Percentiles rank a stretch among this genome's conserved stretches.
phyloP scores from a whole-genome alignment of 345 rosid genomes.

The Hibiscus tridactylites region DNA sequence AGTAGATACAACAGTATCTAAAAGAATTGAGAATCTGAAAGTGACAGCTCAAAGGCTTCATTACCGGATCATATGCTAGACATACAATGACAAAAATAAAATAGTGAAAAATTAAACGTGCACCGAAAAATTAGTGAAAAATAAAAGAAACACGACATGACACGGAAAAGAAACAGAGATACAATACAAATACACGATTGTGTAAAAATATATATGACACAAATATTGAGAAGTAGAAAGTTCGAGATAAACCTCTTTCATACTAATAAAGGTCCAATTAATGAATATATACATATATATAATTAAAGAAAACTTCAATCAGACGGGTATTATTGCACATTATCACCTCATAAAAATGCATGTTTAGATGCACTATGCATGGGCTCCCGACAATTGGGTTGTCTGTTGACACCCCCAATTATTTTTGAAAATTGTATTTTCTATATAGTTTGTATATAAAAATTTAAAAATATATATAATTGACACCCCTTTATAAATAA shows the following conservation, averaged over 20 bases:
- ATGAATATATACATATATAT: neutral
- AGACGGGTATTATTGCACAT: neutral
- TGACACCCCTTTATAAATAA: no score
- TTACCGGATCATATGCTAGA: neutral
- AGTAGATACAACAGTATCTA: neutral
- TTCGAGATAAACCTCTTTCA: neutral
- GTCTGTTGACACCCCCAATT: no score
- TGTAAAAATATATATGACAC: neutral
- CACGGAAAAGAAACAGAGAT: neutral
- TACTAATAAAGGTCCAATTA: neutral
- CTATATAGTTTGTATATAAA: no score
- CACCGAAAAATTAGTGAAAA: neutral
- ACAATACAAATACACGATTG: neutral
- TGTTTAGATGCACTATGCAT: neutral
- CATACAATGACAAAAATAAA: neutral
- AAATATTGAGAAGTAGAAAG: neutral
- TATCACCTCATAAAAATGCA: neutral
- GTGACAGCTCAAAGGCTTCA: neutral
- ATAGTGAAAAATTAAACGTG: neutral
- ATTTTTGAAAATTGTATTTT: no score
- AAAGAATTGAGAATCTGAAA: neutral
- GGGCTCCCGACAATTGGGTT: no score
- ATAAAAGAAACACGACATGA: neutral
- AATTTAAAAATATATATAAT: no score
- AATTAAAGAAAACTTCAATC: neutral